Conservation (phyloP, 179 eudicot species). For the Heliamphora pulchella region DNA sequence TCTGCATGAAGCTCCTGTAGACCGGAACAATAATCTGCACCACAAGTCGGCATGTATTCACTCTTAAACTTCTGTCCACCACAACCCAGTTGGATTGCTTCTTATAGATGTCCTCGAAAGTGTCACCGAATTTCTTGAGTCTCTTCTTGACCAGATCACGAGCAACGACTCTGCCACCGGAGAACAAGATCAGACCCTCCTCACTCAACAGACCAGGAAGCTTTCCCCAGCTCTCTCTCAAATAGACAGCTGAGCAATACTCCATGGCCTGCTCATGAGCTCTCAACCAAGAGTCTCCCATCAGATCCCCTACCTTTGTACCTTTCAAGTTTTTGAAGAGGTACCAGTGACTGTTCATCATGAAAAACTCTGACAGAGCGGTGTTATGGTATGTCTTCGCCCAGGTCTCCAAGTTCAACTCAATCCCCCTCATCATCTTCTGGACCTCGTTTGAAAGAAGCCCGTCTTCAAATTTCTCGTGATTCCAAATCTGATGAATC, state of each 20-base stretch:
- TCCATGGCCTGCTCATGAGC: conserved; percentile 27
- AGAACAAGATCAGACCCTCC: conserved; percentile 26
- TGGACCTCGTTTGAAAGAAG: conserved; percentile 39
- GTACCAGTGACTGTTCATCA: conserved; percentile 71
- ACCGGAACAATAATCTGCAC: conserved; percentile 47
- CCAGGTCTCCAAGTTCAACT: conserved; percentile 65
- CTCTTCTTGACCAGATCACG: conserved; percentile 26
- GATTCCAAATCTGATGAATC: conserved; percentile 58
- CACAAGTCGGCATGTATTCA: conserved; percentile 43
- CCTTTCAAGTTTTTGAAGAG: conserved; percentile 39
- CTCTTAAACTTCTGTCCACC: conserved; percentile 43
- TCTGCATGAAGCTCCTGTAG: conserved; percentile 44
- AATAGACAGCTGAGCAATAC: conserved; percentile 21
- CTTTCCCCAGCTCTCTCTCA: conserved; percentile 45
- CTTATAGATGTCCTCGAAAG: conserved; percentile 30
- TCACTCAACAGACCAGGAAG: conserved; percentile 30
- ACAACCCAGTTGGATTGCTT: conserved; percentile 50
- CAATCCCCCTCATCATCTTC: conserved; percentile 47
- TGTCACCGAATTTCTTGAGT: conserved; percentile 26
- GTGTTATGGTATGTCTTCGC: conserved; percentile 45
- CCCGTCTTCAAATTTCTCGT: conserved; percentile 22
- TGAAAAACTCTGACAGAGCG: conserved; percentile 46
- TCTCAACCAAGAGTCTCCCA: conserved; percentile 52
- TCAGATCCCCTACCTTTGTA: conserved; percentile 50
- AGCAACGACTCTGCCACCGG: conserved; percentile 25